phyloP scores from a whole-genome alignment of 2,329 filamentous ascomycete genomes.

The Trichoderma citrinoviride region DNA sequence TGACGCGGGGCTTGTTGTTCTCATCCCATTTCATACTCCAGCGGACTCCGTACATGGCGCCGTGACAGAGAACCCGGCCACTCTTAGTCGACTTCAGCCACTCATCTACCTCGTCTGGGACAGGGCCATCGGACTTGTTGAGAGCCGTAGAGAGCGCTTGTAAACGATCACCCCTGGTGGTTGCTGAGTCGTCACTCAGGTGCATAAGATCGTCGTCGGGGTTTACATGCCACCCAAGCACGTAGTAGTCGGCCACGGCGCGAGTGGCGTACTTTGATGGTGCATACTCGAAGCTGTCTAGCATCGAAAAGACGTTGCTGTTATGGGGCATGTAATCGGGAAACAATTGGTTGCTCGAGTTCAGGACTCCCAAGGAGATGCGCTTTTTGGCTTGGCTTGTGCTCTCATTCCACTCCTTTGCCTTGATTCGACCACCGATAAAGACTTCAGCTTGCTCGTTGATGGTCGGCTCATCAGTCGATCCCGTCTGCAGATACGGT shows the following conservation, averaged over 20 bases:
- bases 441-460: conserved; percentile 43
- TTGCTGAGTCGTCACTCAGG: background rate
- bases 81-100: conserved; percentile 5
- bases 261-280: conserved; percentile 25
- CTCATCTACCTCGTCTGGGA: background rate
- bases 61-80: conserved; percentile 34
- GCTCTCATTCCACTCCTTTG: background rate
- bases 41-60: conserved; percentile 38
- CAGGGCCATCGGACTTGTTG: background rate
- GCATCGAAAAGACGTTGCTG: conserved; percentile 41
- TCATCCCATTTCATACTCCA: conserved; percentile 30
- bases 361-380: conserved; percentile 20
- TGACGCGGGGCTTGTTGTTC: background rate
- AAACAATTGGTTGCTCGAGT: conserved; percentile 38
- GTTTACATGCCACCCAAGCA: conserved; percentile 40
- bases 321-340: conserved; percentile 43
- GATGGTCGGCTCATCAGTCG: conserved; percentile 25
- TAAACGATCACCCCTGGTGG: no score
- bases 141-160: background rate
- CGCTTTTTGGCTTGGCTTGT: background rate
- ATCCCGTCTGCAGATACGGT: conserved; percentile 35
- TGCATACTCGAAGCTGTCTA: conserved; percentile 40
- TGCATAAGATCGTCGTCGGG: background rate
- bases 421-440: conserved; percentile 35
- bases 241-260: conserved; percentile 38